A percentile compares a stretch with the other conserved stretches of the same genome.
Conservation (phyloP, 1,139 yeast genomes). For the Diutina mesorugosa region DNA sequence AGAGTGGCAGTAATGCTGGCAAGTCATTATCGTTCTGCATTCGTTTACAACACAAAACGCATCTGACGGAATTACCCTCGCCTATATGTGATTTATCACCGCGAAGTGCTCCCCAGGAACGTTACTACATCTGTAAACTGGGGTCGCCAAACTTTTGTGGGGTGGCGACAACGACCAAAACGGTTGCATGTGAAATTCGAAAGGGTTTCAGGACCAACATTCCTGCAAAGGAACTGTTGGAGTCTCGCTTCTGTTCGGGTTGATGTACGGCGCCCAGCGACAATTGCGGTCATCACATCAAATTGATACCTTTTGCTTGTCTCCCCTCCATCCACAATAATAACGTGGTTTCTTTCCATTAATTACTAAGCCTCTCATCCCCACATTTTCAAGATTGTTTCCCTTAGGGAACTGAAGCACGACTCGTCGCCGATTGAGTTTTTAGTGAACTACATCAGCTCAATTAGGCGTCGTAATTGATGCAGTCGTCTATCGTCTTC, state of each 20-base stretch:
- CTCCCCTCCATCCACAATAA: background rate
- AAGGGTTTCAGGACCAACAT: background rate
- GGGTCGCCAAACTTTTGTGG: background rate
- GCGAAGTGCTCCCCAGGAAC: background rate
- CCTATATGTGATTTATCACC: background rate
- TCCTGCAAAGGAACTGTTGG: background rate
- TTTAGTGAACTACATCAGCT: too few relatives aligned
- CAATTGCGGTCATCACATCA: background rate
- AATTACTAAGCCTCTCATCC: background rate
- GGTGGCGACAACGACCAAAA: background rate
- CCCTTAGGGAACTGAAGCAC: background rate
- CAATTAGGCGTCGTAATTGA: too few relatives aligned
- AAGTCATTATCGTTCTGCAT: background rate
- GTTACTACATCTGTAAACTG: background rate
- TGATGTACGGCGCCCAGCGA: background rate
- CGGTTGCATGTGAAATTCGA: background rate
- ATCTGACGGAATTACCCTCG: background rate
- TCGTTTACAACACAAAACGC: background rate
- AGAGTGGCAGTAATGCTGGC: background rate
- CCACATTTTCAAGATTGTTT: background rate
- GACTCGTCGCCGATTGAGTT: background rate
- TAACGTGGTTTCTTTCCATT: background rate
- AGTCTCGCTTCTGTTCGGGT: background rate
- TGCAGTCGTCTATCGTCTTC: too few relatives aligned
- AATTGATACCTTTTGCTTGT: background rate